Evolutionary conservation across 306 rosid genomes (phyloP).

Genomic region (Quercus robur): DNA sequence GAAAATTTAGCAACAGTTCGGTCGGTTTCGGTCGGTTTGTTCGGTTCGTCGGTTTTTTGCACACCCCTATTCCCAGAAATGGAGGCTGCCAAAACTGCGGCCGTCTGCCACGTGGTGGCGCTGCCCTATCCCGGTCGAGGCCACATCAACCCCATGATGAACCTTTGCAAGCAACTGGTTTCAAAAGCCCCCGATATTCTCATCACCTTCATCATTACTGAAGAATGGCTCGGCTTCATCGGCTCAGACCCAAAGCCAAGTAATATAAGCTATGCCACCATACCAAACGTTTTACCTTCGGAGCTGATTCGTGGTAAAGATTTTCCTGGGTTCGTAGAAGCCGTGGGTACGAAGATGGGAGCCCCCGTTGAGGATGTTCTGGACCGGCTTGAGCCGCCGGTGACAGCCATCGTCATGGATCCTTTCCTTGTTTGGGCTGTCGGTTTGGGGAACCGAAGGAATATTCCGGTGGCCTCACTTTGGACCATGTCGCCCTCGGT

Average conservation of each 20-base stretch:
- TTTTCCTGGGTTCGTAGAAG: conserved; percentile 42
- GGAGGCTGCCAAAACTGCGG: background rate
- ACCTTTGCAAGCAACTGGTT: conserved; percentile 29
- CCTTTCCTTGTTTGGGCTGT: conserved; percentile 33
- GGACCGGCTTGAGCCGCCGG: conserved; percentile 30
- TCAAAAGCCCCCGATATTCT: conserved; percentile 7
- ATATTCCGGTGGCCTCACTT: conserved; percentile 42
- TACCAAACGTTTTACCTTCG: conserved; percentile 50
- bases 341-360: conserved; percentile 47
- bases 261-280: conserved; percentile 26
- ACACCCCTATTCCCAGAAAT: background rate
- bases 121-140: conserved; percentile 46
- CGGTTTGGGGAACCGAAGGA: conserved; percentile 29
- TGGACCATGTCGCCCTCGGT: conserved; percentile 49
- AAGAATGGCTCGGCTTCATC: conserved; percentile 45
- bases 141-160: conserved; percentile 39
- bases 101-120: conserved; percentile 26
- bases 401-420: conserved; percentile 33
- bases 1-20: no score
- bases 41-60: no score
- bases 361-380: conserved; percentile 44
- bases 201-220: conserved; percentile 52
- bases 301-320: conserved; percentile 34
- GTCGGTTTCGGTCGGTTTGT: no score
- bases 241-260: conserved; percentile 28